Conservation (phyloP, 768 basidiomycete species). For the Chlorophyllum brunneum region DNA sequence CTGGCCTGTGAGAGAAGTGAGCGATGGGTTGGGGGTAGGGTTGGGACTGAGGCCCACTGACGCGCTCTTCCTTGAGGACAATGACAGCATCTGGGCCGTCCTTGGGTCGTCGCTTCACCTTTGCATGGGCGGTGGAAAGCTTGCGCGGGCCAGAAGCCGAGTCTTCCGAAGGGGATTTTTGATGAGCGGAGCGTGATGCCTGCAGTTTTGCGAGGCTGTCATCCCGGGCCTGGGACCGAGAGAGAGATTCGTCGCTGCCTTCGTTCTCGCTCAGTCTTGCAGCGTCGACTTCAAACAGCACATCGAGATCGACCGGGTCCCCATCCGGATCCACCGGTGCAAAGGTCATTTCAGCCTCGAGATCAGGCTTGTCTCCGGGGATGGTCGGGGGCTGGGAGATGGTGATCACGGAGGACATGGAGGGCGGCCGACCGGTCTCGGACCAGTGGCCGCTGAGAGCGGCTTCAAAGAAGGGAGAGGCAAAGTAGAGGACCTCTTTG, state of each 20-base stretch:
- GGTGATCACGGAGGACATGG: conserved; percentile 80
- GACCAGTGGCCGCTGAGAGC: conserved; percentile 90
- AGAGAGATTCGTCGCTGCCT: conserved; percentile 24
- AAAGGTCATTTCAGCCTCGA: conserved; percentile 54
- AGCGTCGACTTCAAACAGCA: conserved; percentile 33
- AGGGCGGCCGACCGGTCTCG: conserved; percentile 77
- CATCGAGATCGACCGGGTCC: conserved; percentile 44
- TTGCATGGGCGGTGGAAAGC: conserved; percentile 31
- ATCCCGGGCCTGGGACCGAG: conserved; percentile 39
- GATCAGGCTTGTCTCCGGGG: conserved; percentile 43
- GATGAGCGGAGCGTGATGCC: conserved; percentile 20
- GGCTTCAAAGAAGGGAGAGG: conserved; percentile 94
- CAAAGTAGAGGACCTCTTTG: conserved; percentile 87
- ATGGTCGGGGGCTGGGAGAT: conserved; percentile 70
- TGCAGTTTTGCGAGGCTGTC: conserved; percentile 62
- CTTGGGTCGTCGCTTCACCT: conserved; percentile 37
- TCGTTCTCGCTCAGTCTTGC: conserved; percentile 34
- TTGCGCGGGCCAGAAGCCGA: conserved; percentile 4
- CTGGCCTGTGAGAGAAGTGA: conserved; percentile 49
- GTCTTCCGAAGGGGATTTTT: conserved; percentile 15
- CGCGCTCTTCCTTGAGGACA: conserved; percentile 86
- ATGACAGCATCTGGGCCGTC: conserved; percentile 78
- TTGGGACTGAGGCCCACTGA: conserved; percentile 24
- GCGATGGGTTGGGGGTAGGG: background rate
- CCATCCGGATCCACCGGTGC: conserved; percentile 53